Percentiles rank a stretch among this genome's conserved stretches.
phyloP scores from a whole-genome alignment of 73 alveolate species.

The Tetrahymena thermophila region DNA sequence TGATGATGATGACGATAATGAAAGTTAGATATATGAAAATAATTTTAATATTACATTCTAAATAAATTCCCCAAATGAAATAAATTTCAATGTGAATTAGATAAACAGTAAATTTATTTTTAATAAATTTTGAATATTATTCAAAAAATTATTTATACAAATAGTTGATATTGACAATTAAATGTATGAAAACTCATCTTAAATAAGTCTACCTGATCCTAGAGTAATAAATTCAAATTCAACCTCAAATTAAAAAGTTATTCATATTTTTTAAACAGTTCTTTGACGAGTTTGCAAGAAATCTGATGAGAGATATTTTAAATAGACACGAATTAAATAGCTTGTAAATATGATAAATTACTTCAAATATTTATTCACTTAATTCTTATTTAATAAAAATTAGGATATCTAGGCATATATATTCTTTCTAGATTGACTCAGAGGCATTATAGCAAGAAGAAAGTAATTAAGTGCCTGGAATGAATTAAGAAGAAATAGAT shows the following conservation, averaged over 20 bases:
- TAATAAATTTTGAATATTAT: background rate
- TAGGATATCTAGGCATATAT: background rate
- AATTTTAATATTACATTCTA: background rate
- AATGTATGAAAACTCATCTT: background rate
- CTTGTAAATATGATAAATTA: background rate
- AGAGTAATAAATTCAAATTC: background rate
- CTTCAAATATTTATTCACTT: background rate
- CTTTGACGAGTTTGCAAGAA: background rate
- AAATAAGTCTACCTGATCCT: background rate
- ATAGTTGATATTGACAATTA: background rate
- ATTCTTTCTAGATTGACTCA: background rate
- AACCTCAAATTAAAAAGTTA: background rate
- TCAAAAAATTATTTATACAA: background rate
- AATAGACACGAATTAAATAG: background rate
- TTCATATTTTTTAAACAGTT: background rate
- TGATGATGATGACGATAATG: background rate
- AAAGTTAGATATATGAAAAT: background rate
- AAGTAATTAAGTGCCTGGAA: background rate
- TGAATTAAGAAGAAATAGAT: background rate
- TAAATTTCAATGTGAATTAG: background rate
- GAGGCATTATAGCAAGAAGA: background rate
- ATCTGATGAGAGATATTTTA: background rate
- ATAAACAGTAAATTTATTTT: background rate
- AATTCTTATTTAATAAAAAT: background rate
- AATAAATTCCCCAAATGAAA: background rate